phyloP scores from a whole-genome alignment of 345 rosid genomes.

The Mercurialis annua region DNA sequence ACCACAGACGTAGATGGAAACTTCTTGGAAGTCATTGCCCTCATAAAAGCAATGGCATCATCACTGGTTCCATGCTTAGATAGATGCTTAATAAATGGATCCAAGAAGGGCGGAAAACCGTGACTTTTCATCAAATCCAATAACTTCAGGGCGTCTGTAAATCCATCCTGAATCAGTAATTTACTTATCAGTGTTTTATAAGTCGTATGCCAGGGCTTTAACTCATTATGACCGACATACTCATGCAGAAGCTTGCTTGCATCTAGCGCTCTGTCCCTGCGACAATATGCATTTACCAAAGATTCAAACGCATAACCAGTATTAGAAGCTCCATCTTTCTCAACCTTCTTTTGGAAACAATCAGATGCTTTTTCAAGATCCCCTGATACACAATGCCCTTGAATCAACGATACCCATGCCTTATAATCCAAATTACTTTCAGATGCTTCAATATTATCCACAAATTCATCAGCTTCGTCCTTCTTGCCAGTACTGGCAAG shows the following conservation, averaged over 20 bases:
- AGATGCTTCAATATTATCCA: slow-evolving; percentile 46
- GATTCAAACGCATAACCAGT: slow-evolving; percentile 53
- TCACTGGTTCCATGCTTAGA: slow-evolving; percentile 64
- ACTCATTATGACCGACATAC: slow-evolving; percentile 32
- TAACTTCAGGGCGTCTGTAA: slow-evolving; percentile 62
- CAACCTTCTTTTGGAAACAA: slow-evolving; percentile 53
- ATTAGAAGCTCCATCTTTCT: slow-evolving; percentile 40
- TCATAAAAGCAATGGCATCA: slow-evolving; percentile 59
- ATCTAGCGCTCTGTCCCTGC: slow-evolving; percentile 52
- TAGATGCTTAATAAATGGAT: slow-evolving; percentile 59
- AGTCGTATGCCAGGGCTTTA: slow-evolving; percentile 59
- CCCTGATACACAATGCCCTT: slow-evolving; percentile 68
- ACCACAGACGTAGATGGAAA: slow-evolving; percentile 69
- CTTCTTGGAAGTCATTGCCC: slow-evolving; percentile 59
- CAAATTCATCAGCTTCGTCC: slow-evolving; percentile 48
- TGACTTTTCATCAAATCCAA: slow-evolving; percentile 65
- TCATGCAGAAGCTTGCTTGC: slow-evolving; percentile 57
- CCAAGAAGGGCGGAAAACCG: slow-evolving; percentile 73
- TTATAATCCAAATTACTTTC: slow-evolving; percentile 48
- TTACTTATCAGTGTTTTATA: slow-evolving; percentile 58
- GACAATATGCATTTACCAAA: slow-evolving; percentile 62
- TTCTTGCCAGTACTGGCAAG: slow-evolving; percentile 57
- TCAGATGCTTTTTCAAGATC: slow-evolving; percentile 62
- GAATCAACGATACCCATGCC: slow-evolving; percentile 59
- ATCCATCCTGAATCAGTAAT: slow-evolving; percentile 61